Base-by-base conservation (phyloP, 2,329 filamentous ascomycete genomes). In the Fusarium mexicanum region DNA sequence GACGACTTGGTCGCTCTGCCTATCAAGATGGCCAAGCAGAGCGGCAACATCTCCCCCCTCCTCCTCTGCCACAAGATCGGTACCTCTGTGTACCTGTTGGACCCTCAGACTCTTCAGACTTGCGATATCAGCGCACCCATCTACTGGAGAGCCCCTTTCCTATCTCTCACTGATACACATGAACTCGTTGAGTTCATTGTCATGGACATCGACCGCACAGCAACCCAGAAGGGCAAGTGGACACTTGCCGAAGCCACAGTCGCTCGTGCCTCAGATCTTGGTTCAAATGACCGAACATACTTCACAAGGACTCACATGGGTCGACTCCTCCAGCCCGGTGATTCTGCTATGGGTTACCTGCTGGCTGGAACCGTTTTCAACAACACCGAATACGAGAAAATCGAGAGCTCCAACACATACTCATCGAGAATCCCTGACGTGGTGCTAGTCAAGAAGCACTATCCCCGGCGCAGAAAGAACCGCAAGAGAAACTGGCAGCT, bases 1-100 rank as follows among this genome's bases (percentile, higher is more conserved):
- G 96, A 99, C 78, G 96, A 99, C 80, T 87, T 99, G 35, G 94
- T 99, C n/a, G 95, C 94, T 4, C 86, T 99, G 41, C 96, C 96
- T 2, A 91, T 98, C 72, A 95, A 94, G 76, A 86, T 98, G 67
- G 96, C 96, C 20, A 96, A 95, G 82, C 91, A 92, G 64, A 87
- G 93, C 59, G 95, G 96, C 72, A 98, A 98, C 83, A 97, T 98
- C 78, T 89, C 91, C 4, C 96, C 96, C 7, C 86, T 99, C 43
- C 90, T 92, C 3, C 87, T 99, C 43, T 98, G 96, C 86, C 90
- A 95, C 82, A 90, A 93, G 76, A 91, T 99, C 63, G 96, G 96
- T 72, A 98, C 95, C 7, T 90, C 94, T 1, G 88, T 99, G 79
- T 97, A 97, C 82, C 87, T 99, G 62, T 85, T 99, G 76, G 96